Conservation (phyloP, 148 eudicot genomes). For the Gaultheria prostrata region DNA sequence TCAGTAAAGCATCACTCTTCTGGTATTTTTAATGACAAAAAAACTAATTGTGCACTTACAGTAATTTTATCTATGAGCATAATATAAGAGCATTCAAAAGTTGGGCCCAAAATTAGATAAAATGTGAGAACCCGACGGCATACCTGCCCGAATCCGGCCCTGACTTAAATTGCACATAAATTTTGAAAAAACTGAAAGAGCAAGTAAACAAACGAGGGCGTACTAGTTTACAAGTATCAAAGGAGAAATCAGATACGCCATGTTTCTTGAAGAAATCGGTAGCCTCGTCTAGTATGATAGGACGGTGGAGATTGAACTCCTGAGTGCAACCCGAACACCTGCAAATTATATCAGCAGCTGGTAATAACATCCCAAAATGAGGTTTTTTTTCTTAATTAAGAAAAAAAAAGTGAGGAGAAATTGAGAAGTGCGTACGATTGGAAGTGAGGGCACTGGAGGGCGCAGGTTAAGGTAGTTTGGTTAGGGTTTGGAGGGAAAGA, state of each 20-base stretch:
- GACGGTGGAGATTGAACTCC: conserved; percentile 76
- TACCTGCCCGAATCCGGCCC: too few relatives aligned
- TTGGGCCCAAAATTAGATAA: too few relatives aligned
- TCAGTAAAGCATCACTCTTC: too few relatives aligned
- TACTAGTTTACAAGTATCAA: conserved; percentile 73
- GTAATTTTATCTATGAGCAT: too few relatives aligned
- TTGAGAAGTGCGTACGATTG: conserved; percentile 45
- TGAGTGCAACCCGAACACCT: conserved; percentile 94
- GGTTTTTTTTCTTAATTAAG: not conserved
- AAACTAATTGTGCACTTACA: too few relatives aligned
- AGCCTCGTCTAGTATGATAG: conserved; percentile 67
- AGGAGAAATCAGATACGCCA: conserved; percentile 68
- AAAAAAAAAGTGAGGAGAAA: not conserved
- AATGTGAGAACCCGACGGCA: too few relatives aligned
- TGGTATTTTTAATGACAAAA: too few relatives aligned
- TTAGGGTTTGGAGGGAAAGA: conserved; percentile 35
- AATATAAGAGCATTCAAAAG: not conserved
- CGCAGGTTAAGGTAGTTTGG: conserved; percentile 51
- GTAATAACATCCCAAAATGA: not conserved
- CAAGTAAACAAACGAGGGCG: not conserved
- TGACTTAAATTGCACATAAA: not conserved
- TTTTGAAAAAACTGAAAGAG: not conserved
- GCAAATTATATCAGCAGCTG: conserved; percentile 9
- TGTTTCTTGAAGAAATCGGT: conserved; percentile 49
- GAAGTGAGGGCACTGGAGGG: conserved; percentile 88